Percentiles rank a stretch among this genome's conserved stretches.
Evolutionary conservation across 768 basidiomycete genomes (phyloP).

Genomic region (Paxillus rubicundulus): DNA sequence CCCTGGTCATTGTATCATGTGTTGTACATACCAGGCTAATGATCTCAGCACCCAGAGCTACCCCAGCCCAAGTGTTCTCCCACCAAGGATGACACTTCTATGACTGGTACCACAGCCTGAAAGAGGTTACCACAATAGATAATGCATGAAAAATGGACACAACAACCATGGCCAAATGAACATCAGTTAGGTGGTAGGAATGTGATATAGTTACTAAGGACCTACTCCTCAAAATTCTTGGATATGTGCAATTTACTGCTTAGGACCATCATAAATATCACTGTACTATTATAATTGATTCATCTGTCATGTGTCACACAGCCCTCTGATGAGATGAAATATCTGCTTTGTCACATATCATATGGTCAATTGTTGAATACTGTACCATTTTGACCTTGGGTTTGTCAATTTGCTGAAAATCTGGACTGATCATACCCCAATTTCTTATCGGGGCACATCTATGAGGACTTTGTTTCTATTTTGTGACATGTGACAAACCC

Average conservation of each 20-base stretch:
- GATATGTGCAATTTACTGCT: not conserved
- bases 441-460: too few species aligned
- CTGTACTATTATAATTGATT: too few species aligned
- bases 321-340: too few species aligned
- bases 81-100: conserved; percentile 6
- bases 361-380: too few species aligned
- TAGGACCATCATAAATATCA: not conserved
- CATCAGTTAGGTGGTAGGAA: not conserved
- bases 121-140: conserved; percentile 2
- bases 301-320: too few species aligned
- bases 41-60: not conserved
- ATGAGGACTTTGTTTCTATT: too few species aligned
- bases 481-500: too few species aligned
- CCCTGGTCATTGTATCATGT: not conserved
- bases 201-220: not conserved
- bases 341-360: too few species aligned
- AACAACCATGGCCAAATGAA: not conserved
- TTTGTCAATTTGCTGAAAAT: too few species aligned
- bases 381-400: too few species aligned
- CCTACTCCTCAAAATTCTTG: not conserved
- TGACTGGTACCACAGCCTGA: conserved; percentile 5
- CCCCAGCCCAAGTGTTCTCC: conserved; percentile 8
- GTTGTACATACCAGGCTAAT: not conserved
- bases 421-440: too few species aligned
- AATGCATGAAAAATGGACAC: conserved; percentile 1